phyloP scores from a whole-genome alignment of 1,284 basidiomycete species.

The Sporisorium reilianum region DNA sequence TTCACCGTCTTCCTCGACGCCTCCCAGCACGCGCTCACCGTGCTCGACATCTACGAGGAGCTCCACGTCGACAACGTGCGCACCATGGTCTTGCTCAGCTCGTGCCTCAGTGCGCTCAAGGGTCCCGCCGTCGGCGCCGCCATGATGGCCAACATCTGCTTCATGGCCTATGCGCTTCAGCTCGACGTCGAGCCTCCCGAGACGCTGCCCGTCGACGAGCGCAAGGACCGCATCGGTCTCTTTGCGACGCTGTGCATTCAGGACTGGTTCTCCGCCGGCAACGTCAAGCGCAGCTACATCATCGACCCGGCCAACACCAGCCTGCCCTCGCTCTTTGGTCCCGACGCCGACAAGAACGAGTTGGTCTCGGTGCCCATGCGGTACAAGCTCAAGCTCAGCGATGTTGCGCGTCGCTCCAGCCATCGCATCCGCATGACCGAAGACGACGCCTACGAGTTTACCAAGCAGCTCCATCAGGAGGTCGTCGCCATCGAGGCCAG shows the following conservation, averaged over 20 bases:
- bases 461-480: conserved; percentile 56
- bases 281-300: conserved; percentile 48
- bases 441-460: conserved; percentile 52
- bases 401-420: conserved; percentile 51
- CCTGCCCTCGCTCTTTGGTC: conserved; percentile 46
- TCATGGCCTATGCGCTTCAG: conserved; percentile 54
- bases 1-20: conserved; percentile 51
- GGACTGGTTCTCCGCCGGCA: conserved; percentile 56
- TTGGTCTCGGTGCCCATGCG: conserved; percentile 36
- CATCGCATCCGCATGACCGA: conserved; percentile 49
- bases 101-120: conserved; percentile 39
- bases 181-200: conserved; percentile 58
- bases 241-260: conserved; percentile 46
- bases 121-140: conserved; percentile 48
- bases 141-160: conserved; percentile 46
- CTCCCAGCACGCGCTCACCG: conserved; percentile 49
- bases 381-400: conserved; percentile 45
- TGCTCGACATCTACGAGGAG: conserved; percentile 57
- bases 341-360: conserved; percentile 42
- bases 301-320: conserved; percentile 49
- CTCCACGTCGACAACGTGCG: conserved; percentile 56
- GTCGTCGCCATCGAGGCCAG: conserved; percentile 42
- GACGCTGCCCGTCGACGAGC: conserved; percentile 43
- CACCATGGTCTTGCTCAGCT: conserved; percentile 38
- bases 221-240: conserved; percentile 51